A percentile compares a stretch with the other conserved stretches of the same genome.
These are phyloP conservation scores for Kurtzmaniella quercitrusa DNA, from an alignment of 1,139 yeast species.

Conservation along the genomic window DNA sequence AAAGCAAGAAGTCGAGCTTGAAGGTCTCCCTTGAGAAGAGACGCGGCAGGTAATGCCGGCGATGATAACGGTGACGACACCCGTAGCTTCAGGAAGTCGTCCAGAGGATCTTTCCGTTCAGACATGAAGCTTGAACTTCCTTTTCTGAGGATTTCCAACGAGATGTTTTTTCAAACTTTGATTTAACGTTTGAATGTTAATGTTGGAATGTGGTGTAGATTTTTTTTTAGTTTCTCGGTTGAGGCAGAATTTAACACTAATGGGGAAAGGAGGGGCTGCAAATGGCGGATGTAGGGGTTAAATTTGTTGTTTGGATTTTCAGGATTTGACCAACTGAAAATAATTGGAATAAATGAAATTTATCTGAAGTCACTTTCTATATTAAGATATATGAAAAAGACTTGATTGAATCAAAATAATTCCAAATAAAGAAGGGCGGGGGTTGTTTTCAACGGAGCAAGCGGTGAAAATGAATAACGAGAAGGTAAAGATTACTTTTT, in stretches of 20 bases:
- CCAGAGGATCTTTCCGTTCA: slow-evolving; percentile 5
- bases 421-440: too few species aligned
- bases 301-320: neutral
- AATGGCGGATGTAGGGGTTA: neutral
- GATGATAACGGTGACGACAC: slow-evolving; percentile 7
- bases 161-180: neutral
- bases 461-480: too few species aligned
- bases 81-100: slow-evolving; percentile 5
- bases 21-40: slow-evolving; percentile 54
- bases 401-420: too few species aligned
- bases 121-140: slow-evolving; percentile 3
- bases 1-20: slow-evolving; percentile 76
- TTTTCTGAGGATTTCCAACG: neutral
- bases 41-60: slow-evolving; percentile 10
- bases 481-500: too few species aligned
- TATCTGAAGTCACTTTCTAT: too few species aligned
- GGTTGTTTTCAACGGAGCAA: too few species aligned
- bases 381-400: too few species aligned
- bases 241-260: too few species aligned
- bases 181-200: neutral
- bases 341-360: too few species aligned
- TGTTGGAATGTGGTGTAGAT: neutral
- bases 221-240: neutral
- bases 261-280: too few species aligned
- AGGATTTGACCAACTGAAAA: too few species aligned